phyloP scores from a whole-genome alignment of 305 asterid species.

The Fraxinus latifolia region DNA sequence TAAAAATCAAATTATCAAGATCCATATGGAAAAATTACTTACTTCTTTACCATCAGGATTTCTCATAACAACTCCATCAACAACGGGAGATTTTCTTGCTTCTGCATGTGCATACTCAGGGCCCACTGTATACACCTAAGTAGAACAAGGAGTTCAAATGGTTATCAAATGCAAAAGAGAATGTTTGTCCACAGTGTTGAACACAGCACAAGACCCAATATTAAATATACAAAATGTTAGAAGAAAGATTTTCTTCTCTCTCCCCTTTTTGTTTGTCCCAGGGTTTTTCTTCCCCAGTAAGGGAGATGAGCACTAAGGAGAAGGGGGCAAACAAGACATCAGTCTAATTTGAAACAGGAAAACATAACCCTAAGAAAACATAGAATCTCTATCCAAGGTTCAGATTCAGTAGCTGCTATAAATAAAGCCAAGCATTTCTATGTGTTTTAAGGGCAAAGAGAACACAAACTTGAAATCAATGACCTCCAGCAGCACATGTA shows the following conservation, averaged over 20 bases:
- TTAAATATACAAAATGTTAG: slow-evolving; percentile 1
- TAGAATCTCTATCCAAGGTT: background rate
- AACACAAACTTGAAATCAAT: background rate
- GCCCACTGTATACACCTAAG: slow-evolving; percentile 92
- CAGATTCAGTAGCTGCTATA: background rate
- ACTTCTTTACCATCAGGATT: slow-evolving; percentile 99
- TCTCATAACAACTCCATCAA: slow-evolving; percentile 99
- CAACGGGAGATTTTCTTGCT: slow-evolving; percentile 99
- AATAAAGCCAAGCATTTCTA: background rate
- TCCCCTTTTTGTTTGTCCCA: background rate
- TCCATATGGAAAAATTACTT: slow-evolving; percentile 27
- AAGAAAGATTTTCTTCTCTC: background rate
- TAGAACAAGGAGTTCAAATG: slow-evolving; percentile 9
- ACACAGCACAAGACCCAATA: slow-evolving; percentile 14
- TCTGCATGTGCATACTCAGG: slow-evolving; percentile 99
- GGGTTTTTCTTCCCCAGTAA: background rate
- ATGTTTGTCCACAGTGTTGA: background rate
- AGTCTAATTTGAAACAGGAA: background rate
- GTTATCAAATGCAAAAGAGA: background rate
- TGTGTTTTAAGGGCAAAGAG: background rate
- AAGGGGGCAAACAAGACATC: slow-evolving; percentile 6
- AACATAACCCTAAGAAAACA: background rate
- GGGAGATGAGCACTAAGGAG: background rate
- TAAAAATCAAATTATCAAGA: background rate
- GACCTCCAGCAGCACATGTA: background rate